Conservation (phyloP, 1,284 basidiomycete genomes). For the Ganoderma leucocontextum region DNA sequence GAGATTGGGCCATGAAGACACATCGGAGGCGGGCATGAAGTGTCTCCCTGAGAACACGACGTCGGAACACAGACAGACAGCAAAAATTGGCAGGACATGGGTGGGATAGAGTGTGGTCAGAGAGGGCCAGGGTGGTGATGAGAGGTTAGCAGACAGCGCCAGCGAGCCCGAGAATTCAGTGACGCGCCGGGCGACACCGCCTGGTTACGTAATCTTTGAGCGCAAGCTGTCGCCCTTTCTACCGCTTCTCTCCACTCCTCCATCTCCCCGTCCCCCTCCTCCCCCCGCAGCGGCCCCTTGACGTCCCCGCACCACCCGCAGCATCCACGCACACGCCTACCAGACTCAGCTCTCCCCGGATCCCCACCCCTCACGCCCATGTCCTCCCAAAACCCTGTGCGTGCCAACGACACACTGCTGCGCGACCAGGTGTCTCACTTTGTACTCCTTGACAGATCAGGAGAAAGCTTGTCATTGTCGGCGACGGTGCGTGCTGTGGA, state of each 20-base stretch:
- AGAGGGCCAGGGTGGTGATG: not conserved
- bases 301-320: slow-evolving; percentile 9
- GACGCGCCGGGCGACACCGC: slow-evolving; percentile 29
- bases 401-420: slow-evolving; percentile 37
- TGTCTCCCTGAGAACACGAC: not conserved
- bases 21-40: slow-evolving; percentile 6
- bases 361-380: slow-evolving; percentile 38
- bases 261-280: slow-evolving; percentile 17
- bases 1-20: not conserved
- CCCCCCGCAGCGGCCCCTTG: slow-evolving; percentile 10
- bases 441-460: slow-evolving; percentile 64
- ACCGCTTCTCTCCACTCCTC: slow-evolving; percentile 16
- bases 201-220: slow-evolving; percentile 30
- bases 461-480: slow-evolving; percentile 92
- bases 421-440: slow-evolving; percentile 21
- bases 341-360: not conserved
- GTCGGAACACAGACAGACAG: not conserved
- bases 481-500: slow-evolving; percentile 75
- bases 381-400: slow-evolving; percentile 59
- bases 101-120: not conserved
- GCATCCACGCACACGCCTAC: slow-evolving; percentile 3
- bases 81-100: not conserved
- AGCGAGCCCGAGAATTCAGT: slow-evolving; percentile 6
- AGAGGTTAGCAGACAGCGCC: not conserved
- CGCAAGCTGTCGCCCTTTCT: slow-evolving; percentile 25